Evolutionary conservation across 306 rosid genomes (phyloP), one percentile per base, ranked within the genome.

Genomic region (Cicer arietinum): DNA sequence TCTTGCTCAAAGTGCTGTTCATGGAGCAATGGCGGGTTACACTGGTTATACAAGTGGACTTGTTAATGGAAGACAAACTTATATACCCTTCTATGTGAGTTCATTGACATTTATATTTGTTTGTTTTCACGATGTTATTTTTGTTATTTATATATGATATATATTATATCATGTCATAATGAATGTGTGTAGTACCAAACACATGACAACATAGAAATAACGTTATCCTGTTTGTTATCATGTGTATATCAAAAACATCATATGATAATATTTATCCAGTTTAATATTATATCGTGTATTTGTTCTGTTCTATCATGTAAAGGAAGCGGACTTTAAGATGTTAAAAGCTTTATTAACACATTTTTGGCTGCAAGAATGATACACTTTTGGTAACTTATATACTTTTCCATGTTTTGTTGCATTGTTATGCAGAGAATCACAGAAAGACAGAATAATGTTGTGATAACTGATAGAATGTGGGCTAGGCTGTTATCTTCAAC

Each of bases 21-120:
- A 94, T 84, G 99, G 97, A 71, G 97, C 96, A 72, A 92, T 94
- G 99, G 97, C 99, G 44, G 99, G 97, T 13, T 94, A 94, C 60
- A 88, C 97, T 7, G 97, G 99, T 70, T 87, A 84, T 59, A 86
- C 96, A 1, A 85, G 82, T 41, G 96, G 96, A 43, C 93, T 86
- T 60, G 97, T 94, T 59, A 89, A 92, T 56, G 99, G 97, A 88
- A 90, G 97, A 89, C 87, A 94, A 44, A 81, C 96, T 52, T 92
- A 86, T 60, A 90, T 92, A 85, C 99, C 97, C 43, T 92, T 92
- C 76, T 74, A 90, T 42, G 96, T 94, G 67, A 88, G 99, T 89
- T 71, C 74, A 59, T 53, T 69, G 4, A 2, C 6, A 67, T 7
- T 62, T 3, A 30, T 44, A 68, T 14, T 52, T 69, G n/a, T 54